A percentile compares a stretch with the other conserved stretches of the same genome.
Evolutionary conservation across 352 stramenopile species (phyloP).

Genomic region (Globisporangium iwayamae): DNA sequence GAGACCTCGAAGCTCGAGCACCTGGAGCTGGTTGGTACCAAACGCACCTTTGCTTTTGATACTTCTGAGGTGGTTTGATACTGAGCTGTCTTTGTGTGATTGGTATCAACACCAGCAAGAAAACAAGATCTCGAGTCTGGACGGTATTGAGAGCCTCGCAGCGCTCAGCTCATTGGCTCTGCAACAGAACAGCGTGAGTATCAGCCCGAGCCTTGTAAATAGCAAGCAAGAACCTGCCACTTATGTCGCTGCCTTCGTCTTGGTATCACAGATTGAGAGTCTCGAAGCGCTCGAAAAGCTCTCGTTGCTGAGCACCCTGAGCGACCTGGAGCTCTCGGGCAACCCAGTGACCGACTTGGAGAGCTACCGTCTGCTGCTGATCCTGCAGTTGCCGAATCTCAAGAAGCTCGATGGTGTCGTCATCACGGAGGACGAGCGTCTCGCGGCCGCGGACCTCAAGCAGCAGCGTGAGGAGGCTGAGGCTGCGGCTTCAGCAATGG

Average conservation of each 20-base stretch:
- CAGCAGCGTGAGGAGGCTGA: conserved; percentile 36
- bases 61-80: neutral
- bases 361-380: conserved; percentile 49
- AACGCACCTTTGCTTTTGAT: neutral
- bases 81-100: neutral
- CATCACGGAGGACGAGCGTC: conserved; percentile 58
- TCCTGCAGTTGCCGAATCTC: conserved; percentile 50
- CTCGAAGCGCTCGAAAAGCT: conserved; percentile 47
- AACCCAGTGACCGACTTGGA: conserved; percentile 56
- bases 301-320: conserved; percentile 34
- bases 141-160: conserved; percentile 46
- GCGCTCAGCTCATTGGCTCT: conserved; percentile 40
- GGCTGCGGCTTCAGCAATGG: conserved; percentile 22
- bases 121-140: conserved; percentile 59
- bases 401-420: conserved; percentile 54
- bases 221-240: neutral
- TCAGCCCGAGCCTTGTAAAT: neutral
- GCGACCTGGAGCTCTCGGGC: conserved; percentile 40
- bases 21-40: conserved; percentile 42
- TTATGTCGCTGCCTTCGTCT: neutral
- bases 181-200: conserved; percentile 61
- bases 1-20: conserved; percentile 49
- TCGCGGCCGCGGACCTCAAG: conserved; percentile 57
- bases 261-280: conserved; percentile 38
- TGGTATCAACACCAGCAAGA: conserved; percentile 35